Percentiles rank a stretch among this genome's conserved stretches.
Evolutionary conservation across 106 monocot genomes (phyloP).

Genomic region (Cymbidium sinense): DNA sequence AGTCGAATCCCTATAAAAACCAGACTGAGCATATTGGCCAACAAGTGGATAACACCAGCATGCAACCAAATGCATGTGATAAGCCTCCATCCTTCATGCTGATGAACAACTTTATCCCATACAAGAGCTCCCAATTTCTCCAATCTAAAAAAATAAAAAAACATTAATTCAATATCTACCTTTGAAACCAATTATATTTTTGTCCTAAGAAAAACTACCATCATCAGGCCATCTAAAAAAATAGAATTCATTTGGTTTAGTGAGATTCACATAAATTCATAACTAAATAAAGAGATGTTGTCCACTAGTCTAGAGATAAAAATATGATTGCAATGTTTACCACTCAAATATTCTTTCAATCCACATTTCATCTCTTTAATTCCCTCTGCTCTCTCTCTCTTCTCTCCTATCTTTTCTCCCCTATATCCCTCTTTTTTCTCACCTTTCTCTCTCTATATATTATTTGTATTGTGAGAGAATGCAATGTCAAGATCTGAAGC

Average conservation of each 20-base stretch:
- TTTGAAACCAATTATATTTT: not conserved
- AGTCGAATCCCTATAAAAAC: slow-evolving; percentile 63
- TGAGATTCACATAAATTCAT: too few relatives aligned
- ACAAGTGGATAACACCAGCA: slow-evolving; percentile 57
- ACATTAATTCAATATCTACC: not conserved
- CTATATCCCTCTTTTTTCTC: too few relatives aligned
- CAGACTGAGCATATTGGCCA: slow-evolving; percentile 61
- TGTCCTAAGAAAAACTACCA: not conserved
- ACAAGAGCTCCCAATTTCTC: slow-evolving; percentile 55
- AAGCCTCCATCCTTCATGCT: slow-evolving; percentile 54
- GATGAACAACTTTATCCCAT: slow-evolving; percentile 52
- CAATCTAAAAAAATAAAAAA: slow-evolving; percentile 19
- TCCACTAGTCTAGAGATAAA: too few relatives aligned
- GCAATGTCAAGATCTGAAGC: too few relatives aligned
- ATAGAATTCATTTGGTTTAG: not conserved
- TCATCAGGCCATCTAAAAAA: not conserved
- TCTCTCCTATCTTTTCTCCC: too few relatives aligned
- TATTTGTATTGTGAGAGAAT: too few relatives aligned
- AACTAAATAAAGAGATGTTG: too few relatives aligned
- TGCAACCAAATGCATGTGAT: slow-evolving; percentile 62
- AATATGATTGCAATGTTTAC: too few relatives aligned
- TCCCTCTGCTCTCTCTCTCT: too few relatives aligned
- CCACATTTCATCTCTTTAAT: too few relatives aligned
- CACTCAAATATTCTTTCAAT: too few relatives aligned
- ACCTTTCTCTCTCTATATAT: too few relatives aligned